These are phyloP conservation scores for Nakazawaea populi DNA, from an alignment of 805 yeast genomes.

Conservation along the genomic window DNA sequence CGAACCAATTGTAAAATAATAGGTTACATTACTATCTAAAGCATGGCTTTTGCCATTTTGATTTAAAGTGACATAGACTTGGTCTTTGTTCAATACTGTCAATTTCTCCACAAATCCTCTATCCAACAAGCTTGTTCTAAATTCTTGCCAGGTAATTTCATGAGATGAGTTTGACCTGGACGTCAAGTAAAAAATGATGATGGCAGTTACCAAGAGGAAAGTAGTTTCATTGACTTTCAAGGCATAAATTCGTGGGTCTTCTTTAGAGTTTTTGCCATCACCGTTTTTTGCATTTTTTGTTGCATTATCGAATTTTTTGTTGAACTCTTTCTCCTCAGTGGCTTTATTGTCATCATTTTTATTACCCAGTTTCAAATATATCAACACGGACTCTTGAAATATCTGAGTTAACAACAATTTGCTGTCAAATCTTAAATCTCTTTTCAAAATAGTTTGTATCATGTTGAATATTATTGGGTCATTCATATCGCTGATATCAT, in stretches of 20 bases:
- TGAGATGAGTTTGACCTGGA: background rate
- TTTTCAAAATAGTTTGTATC: constrained; percentile 7
- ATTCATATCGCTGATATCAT: constrained; percentile 6
- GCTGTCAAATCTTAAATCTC: constrained; percentile 5
- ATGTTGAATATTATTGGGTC: constrained; percentile 9
- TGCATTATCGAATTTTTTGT: background rate
- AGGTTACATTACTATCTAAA: constrained; percentile 23
- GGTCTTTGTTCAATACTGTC: constrained; percentile 64
- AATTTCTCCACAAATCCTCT: constrained; percentile 73
- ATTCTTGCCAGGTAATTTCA: constrained; percentile 56
- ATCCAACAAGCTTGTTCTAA: constrained; percentile 71
- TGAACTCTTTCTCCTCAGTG: background rate
- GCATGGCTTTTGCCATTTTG: constrained; percentile 28
- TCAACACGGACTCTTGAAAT: constrained; percentile 23
- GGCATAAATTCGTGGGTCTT: background rate
- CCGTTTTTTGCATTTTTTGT: background rate
- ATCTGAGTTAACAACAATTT: constrained; percentile 9
- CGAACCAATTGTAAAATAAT: constrained; percentile 79
- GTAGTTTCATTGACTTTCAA: constrained; percentile 7
- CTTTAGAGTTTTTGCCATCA: background rate
- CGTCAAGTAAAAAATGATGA: constrained; percentile 7
- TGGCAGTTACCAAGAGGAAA: background rate
- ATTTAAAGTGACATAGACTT: constrained; percentile 65
- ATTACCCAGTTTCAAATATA: constrained; percentile 20
- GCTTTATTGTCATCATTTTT: constrained; percentile 11